Evolutionary conservation across 2,329 filamentous ascomycete genomes (phyloP).

Genomic region (Ophiostoma populinum): DNA sequence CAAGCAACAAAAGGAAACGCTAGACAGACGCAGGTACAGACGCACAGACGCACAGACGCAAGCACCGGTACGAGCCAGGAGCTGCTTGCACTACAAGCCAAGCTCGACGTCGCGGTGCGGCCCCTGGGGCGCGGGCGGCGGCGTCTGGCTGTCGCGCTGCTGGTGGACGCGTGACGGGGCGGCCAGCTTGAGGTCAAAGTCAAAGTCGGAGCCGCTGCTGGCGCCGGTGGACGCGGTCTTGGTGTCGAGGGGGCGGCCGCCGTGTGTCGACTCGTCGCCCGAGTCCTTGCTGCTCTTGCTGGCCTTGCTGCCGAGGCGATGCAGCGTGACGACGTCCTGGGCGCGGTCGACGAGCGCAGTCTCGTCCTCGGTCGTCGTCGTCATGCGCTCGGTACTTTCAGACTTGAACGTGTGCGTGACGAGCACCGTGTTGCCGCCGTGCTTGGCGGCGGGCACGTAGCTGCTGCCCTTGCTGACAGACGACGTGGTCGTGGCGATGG

Average conservation of each 20-base stretch:
- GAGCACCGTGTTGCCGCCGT: background rate
- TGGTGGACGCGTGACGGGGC: background rate
- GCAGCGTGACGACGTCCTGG: background rate
- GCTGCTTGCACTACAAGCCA: background rate
- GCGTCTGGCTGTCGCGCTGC: background rate
- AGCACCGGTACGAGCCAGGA: background rate
- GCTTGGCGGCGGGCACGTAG: background rate
- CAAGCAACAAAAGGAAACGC: background rate
- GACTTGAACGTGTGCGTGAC: constrained; percentile 2
- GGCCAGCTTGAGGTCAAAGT: background rate
- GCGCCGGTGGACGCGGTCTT: background rate
- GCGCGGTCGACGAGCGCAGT: background rate
- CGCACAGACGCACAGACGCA: background rate
- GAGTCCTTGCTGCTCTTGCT: background rate
- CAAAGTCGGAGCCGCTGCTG: background rate
- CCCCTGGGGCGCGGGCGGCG: background rate
- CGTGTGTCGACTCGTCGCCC: background rate
- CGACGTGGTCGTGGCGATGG: background rate
- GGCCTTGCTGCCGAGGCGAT: background rate
- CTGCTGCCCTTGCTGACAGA: background rate
- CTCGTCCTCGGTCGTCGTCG: constrained; percentile 2
- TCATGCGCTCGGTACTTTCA: constrained; percentile 9
- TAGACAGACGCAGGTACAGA: background rate
- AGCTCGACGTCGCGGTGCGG: constrained; percentile 1
- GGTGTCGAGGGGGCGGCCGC: background rate